These are phyloP conservation scores for Tetrastigma voinierianum DNA, from an alignment of 164 flowering plant species.

Conservation along the genomic window DNA sequence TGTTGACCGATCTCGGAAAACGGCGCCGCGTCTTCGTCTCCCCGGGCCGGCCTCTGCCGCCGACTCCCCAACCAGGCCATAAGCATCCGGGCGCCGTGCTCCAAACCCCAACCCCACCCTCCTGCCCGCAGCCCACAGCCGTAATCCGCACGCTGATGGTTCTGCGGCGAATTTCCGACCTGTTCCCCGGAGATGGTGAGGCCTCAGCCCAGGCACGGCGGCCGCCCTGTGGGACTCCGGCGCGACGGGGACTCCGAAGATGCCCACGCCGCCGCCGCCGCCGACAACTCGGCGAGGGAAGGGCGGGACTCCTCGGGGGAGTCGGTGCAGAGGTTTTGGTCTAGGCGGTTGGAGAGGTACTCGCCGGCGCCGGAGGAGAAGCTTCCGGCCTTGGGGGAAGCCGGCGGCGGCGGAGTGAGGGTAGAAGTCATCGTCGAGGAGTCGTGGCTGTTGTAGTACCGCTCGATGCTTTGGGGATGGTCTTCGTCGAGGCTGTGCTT, in stretches of 20 bases:
- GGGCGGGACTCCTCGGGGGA: slow-evolving; percentile 13
- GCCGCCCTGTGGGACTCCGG: slow-evolving; percentile 77
- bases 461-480: slow-evolving; percentile 24
- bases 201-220: slow-evolving; percentile 84
- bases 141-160: too few species aligned
- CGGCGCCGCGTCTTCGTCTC: slow-evolving; percentile 88
- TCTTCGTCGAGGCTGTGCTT: slow-evolving; percentile 82
- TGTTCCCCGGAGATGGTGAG: slow-evolving; percentile 92
- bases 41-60: slow-evolving; percentile 48
- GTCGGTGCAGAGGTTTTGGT: slow-evolving; percentile 11
- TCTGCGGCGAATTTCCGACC: slow-evolving; percentile 66
- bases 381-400: not conserved
- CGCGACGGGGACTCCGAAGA: slow-evolving; percentile 68
- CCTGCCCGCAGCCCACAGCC: slow-evolving; percentile 98
- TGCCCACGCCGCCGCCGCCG: slow-evolving; percentile 58
- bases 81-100: slow-evolving; percentile 43
- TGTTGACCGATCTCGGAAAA: slow-evolving; percentile 59
- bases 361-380: not conserved
- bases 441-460: slow-evolving; percentile 12
- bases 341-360: slow-evolving; percentile 16
- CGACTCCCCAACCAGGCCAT: slow-evolving; percentile 39
- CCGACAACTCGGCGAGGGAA: slow-evolving; percentile 65
- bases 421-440: slow-evolving; percentile 47
- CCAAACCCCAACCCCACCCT: slow-evolving; percentile 72
- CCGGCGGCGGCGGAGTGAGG: slow-evolving; percentile 24